A percentile compares a stretch with the other conserved stretches of the same genome.
Conservation (phyloP, 2,329 filamentous ascomycete genomes). For the Hypoxylon sp. region DNA sequence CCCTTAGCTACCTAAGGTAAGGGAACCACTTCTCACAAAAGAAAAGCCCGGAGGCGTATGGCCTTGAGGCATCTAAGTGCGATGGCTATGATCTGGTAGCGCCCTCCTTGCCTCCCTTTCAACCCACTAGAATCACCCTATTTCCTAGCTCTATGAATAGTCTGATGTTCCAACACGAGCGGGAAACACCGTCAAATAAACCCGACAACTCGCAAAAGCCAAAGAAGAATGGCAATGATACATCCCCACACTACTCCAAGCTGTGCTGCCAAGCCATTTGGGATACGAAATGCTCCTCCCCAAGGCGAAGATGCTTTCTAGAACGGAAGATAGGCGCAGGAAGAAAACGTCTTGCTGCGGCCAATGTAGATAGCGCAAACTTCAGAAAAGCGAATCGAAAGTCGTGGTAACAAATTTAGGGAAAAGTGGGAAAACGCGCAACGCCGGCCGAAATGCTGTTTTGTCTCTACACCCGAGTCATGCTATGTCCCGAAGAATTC, state of each 20-base stretch:
- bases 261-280: constrained; percentile 40
- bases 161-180: constrained; percentile 28
- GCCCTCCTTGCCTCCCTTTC: constrained; percentile 4
- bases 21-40: constrained; percentile 35
- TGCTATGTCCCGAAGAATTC: constrained; percentile 46
- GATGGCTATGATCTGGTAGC: constrained; percentile 16
- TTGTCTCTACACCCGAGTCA: constrained; percentile 46
- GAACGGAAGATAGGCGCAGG: constrained; percentile 38
- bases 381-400: constrained; percentile 40
- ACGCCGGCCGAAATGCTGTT: constrained; percentile 51
- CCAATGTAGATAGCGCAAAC: constrained; percentile 27
- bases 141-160: constrained; percentile 28
- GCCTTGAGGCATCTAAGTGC: constrained; percentile 24
- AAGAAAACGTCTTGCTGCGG: constrained; percentile 36
- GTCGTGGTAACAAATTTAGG: constrained; percentile 36
- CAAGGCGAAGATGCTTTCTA: constrained; percentile 42
- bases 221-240: constrained; percentile 40
- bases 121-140: constrained; percentile 13
- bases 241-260: constrained; percentile 50
- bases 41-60: constrained; percentile 30
- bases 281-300: constrained; percentile 35
- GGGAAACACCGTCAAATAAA: constrained; percentile 25
- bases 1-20: constrained; percentile 11
- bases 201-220: constrained; percentile 33
- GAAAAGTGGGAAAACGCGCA: constrained; percentile 44